Conservation (phyloP, 1,139 yeast species). For the Kluyveromyces marxianus region DNA sequence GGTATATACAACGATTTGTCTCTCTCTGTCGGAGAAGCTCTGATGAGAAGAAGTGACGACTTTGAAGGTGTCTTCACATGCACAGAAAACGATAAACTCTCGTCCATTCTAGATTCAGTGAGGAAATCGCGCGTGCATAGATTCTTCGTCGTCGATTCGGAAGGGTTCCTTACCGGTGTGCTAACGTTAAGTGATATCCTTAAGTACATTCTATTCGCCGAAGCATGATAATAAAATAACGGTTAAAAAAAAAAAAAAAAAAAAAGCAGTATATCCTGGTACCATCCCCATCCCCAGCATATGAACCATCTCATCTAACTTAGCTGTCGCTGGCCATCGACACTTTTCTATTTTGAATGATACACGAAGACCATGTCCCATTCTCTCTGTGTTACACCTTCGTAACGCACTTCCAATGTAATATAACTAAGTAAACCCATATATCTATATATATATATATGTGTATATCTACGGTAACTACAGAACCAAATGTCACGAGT, state of each 20-base stretch:
- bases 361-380: no score
- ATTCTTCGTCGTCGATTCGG: conserved; percentile 82
- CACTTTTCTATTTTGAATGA: no score
- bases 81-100: conserved; percentile 76
- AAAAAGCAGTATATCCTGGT: background rate
- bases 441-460: no score
- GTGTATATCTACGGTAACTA: no score
- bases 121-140: conserved; percentile 88
- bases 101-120: conserved; percentile 90
- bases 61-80: conserved; percentile 98
- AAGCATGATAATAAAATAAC: conserved; percentile 17
- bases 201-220: conserved; percentile 70
- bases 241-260: background rate
- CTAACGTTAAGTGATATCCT: conserved; percentile 89
- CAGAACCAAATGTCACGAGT: no score
- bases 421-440: no score
- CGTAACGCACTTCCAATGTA: no score
- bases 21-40: conserved; percentile 91
- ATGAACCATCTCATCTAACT: no score
- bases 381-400: no score
- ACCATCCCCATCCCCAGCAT: background rate
- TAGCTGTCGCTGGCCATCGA: no score
- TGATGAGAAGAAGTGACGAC: conserved; percentile 89
- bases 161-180: conserved; percentile 71
- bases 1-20: conserved; percentile 90